Evolutionary conservation across 2,329 filamentous ascomycete genomes (phyloP).

Genomic region (Pseudogymnoascus sp.): DNA sequence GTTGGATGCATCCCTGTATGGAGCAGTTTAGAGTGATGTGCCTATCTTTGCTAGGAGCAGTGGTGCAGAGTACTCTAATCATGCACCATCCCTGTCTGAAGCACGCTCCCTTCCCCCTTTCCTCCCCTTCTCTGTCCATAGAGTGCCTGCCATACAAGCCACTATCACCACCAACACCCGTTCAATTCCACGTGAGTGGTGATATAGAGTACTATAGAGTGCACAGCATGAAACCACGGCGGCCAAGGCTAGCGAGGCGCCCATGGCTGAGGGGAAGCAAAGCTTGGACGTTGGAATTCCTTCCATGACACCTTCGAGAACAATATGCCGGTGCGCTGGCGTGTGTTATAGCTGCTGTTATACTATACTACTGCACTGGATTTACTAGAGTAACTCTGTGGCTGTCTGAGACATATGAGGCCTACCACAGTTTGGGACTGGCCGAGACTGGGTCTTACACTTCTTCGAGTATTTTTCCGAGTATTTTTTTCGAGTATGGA

Average conservation of each 20-base stretch:
- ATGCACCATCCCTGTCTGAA: neutral
- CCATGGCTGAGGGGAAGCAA: neutral
- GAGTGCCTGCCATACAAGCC: neutral
- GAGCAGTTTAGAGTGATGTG: neutral
- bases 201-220: neutral
- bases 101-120: neutral
- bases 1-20: neutral
- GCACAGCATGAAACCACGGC: neutral
- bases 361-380: neutral
- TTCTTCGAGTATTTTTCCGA: neutral
- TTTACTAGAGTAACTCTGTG: neutral
- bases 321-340: neutral
- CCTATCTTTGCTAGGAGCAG: neutral
- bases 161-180: neutral
- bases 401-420: constrained; percentile 4
- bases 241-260: neutral
- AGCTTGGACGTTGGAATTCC: neutral
- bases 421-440: neutral
- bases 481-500: neutral
- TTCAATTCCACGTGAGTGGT: neutral
- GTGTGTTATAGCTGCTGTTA: neutral
- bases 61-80: neutral
- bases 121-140: neutral
- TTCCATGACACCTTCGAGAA: constrained; percentile 6
- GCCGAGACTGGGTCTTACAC: neutral